Evolutionary conservation across 2,329 filamentous ascomycete genomes (phyloP).

Genomic region (Sporothrix luriei): DNA sequence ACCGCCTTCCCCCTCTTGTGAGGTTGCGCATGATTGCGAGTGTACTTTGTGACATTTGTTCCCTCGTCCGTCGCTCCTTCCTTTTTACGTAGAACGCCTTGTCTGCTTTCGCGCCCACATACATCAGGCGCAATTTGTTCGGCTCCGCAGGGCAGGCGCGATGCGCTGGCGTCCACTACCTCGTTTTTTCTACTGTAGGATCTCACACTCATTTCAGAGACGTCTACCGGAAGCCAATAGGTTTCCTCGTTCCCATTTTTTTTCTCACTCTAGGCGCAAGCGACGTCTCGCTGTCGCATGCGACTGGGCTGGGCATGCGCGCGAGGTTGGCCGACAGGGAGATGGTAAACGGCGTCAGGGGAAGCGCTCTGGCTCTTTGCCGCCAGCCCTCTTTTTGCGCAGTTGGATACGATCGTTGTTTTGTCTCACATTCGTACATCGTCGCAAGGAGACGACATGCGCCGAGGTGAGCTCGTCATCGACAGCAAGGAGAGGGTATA

Average conservation of each 20-base stretch:
- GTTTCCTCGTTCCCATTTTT: not conserved
- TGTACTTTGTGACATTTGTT: not conserved
- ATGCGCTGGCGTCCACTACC: slow-evolving; percentile 5
- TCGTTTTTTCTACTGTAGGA: not conserved
- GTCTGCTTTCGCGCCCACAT: not conserved
- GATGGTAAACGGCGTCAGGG: not conserved
- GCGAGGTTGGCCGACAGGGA: not conserved
- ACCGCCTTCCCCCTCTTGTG: slow-evolving; percentile 8
- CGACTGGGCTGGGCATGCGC: slow-evolving; percentile 11
- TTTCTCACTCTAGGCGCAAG: not conserved
- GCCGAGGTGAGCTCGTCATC: not conserved
- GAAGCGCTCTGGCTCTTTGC: slow-evolving; percentile 23
- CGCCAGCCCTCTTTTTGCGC: not conserved
- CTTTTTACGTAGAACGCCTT: not conserved
- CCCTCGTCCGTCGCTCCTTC: not conserved
- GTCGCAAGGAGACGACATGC: not conserved
- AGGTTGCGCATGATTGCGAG: not conserved
- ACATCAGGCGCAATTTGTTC: slow-evolving; percentile 9
- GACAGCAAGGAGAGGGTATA: not conserved
- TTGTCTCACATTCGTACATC: slow-evolving; percentile 22
- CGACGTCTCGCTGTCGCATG: slow-evolving; percentile 1
- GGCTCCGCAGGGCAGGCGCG: too few relatives aligned
- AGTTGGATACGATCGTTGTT: not conserved
- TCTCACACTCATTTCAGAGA: slow-evolving; percentile 22
- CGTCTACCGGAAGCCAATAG: slow-evolving; percentile 15